A percentile compares a stretch with the other conserved stretches of the same genome.
Conservation (phyloP, 371 early-diverging fungal species). For the Lichtheimia ornata region DNA sequence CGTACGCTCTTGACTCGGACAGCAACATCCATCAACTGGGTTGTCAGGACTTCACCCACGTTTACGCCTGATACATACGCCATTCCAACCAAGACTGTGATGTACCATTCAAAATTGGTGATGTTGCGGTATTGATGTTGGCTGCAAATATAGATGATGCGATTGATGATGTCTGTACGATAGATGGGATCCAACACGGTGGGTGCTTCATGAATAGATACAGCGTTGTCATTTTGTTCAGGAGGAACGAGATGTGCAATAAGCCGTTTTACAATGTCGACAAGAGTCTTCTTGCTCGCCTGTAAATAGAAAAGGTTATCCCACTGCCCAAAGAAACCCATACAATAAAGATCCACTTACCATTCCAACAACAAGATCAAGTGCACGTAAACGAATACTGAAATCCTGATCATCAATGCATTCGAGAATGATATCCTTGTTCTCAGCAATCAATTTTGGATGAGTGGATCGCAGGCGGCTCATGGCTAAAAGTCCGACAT, state of each 20-base stretch:
- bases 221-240: constrained; percentile 7
- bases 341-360: constrained; percentile 30
- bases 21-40: constrained; percentile 86
- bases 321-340: not conserved
- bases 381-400: constrained; percentile 84
- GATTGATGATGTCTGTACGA: constrained; percentile 76
- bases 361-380: constrained; percentile 87
- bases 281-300: constrained; percentile 76
- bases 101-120: constrained; percentile 95
- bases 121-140: constrained; percentile 82
- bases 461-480: constrained; percentile 78
- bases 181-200: constrained; percentile 73
- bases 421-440: constrained; percentile 80
- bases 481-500: constrained; percentile 88
- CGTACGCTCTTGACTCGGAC: constrained; percentile 89
- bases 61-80: constrained; percentile 73
- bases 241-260: constrained; percentile 74
- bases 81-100: constrained; percentile 77
- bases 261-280: constrained; percentile 81
- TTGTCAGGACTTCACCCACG: constrained; percentile 68
- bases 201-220: constrained; percentile 41
- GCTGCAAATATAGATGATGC: constrained; percentile 82
- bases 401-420: constrained; percentile 93
- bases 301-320: constrained; percentile 14
- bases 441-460: constrained; percentile 82